Base-by-base conservation (phyloP, 192 early-diverging fungal genomes). In the Chytriomyces hyalinus region DNA sequence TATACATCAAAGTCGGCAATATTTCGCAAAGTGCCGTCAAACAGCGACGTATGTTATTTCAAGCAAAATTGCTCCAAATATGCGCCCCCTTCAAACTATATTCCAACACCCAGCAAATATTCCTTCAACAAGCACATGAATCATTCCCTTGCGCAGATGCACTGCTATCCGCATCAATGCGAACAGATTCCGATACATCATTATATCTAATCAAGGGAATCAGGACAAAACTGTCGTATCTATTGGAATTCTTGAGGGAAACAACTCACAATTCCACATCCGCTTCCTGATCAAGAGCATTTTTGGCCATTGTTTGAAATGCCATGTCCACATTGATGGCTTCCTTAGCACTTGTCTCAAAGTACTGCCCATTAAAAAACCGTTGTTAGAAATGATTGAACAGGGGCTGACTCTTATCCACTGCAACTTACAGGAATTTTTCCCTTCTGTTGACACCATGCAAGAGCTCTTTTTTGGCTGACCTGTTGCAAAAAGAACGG, bases 311-410 rank as follows among this genome's bases (percentile, higher is more conserved):
- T 36, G 94, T 95, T 74, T 93, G 93, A 88, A 99, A 99, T 59
- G 98, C 98, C 72, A 92, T 88, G 66, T 99, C 98, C 43, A 99
- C 98, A 76, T 99, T 98, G 85, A 96, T 97, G 53, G 94, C 95
- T 82, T 96, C 96, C 83, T 98, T 99, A 28, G 98, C 98, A 70
- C 92, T 93, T 7, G 97, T 98, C 85, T 99, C 96, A 90, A 99
- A 99, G 88, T 96, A 97, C 78, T 90, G 82, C 61, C 46, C 51
- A 67, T 69, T 53, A 26, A 49, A 24, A 76, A 48, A 59, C 24
- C 8, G 47, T 15, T 22, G 3, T 28, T 49, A 48, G 1, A 57
- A n/a, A 13, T n/a, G 45, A 75, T 17, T 20, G 47, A 61, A 77
- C 45, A 43, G 3, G 48, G 48, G 5, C 11, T 20, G 44, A 17